phyloP scores from a whole-genome alignment of 78 protist species.

The Mastigamoeba balamuthi region DNA sequence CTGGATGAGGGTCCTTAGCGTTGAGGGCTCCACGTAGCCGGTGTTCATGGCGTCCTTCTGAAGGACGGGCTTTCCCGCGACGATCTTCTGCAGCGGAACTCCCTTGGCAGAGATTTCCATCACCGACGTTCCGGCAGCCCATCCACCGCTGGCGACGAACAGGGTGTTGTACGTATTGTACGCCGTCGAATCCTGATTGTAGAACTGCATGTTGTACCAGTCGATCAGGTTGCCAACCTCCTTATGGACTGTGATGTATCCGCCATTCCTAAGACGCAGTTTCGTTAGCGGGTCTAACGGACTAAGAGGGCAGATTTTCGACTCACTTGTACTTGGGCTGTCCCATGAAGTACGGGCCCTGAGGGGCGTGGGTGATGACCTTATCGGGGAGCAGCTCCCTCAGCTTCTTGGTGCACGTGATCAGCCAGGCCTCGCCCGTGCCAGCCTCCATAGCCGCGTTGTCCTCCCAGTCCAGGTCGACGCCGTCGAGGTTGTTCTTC shows the following conservation, averaged over 20 bases:
- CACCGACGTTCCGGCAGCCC: neutral
- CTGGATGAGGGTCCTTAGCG: neutral
- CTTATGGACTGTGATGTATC: constrained; percentile 4
- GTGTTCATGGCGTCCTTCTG: constrained; percentile 5
- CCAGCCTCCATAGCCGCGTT: constrained; percentile 1
- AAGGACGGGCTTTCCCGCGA: constrained; percentile 1
- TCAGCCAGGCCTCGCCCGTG: neutral
- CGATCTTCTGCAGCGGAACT: neutral
- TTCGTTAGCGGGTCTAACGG: too few species aligned
- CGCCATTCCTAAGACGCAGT: too few species aligned
- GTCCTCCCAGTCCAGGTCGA: constrained; percentile 14
- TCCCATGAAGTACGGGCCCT: constrained; percentile 6
- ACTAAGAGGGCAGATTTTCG: too few species aligned
- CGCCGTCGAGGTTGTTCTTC: constrained; percentile 1
- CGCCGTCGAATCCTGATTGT: constrained; percentile 5
- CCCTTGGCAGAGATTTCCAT: neutral
- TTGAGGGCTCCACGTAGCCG: neutral
- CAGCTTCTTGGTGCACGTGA: neutral
- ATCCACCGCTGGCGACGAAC: neutral
- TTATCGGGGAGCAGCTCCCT: neutral
- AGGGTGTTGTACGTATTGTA: constrained; percentile 1
- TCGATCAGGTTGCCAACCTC: neutral
- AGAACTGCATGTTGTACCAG: constrained; percentile 18
- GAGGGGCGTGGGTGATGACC: constrained; percentile 11
- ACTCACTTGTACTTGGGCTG: neutral